These are phyloP conservation scores for Setaria viridis DNA, from an alignment of 202 grass and related monocot genomes.

Conservation along the genomic window DNA sequence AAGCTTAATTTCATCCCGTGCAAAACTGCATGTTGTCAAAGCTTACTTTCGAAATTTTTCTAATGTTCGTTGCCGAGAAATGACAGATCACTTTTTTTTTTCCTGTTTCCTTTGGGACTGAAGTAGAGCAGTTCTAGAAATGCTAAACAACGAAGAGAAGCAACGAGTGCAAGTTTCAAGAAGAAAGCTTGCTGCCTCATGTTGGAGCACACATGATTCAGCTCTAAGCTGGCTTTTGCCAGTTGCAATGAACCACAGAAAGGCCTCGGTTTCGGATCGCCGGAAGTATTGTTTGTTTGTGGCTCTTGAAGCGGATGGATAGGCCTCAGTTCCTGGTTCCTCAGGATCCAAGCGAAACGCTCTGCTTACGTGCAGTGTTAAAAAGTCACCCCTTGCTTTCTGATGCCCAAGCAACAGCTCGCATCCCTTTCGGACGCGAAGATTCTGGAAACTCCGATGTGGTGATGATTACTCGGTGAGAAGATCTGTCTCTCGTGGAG, in stretches of 20 bases:
- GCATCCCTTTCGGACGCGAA: constrained; percentile 7
- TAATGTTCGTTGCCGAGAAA: background rate
- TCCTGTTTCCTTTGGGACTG: background rate
- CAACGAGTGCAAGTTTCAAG: constrained; percentile 47
- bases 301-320: constrained; percentile 38
- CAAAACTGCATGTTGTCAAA: background rate
- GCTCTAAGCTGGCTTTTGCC: constrained; percentile 8
- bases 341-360: constrained; percentile 33
- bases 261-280: background rate
- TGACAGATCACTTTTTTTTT: background rate
- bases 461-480: background rate
- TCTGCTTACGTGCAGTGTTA: constrained; percentile 43
- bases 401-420: constrained; percentile 38
- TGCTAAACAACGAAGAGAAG: background rate
- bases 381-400: constrained; percentile 52
- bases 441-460: background rate
- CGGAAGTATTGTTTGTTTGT: constrained; percentile 36
- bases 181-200: background rate
- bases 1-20: constrained; percentile 24
- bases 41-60: background rate
- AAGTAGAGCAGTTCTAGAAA: background rate
- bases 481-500: background rate
- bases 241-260: constrained; percentile 1
- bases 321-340: constrained; percentile 26
- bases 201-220: constrained; percentile 37